phyloP scores from a whole-genome alignment of 2,329 filamentous ascomycete species.

The Aspergillus terreus region DNA sequence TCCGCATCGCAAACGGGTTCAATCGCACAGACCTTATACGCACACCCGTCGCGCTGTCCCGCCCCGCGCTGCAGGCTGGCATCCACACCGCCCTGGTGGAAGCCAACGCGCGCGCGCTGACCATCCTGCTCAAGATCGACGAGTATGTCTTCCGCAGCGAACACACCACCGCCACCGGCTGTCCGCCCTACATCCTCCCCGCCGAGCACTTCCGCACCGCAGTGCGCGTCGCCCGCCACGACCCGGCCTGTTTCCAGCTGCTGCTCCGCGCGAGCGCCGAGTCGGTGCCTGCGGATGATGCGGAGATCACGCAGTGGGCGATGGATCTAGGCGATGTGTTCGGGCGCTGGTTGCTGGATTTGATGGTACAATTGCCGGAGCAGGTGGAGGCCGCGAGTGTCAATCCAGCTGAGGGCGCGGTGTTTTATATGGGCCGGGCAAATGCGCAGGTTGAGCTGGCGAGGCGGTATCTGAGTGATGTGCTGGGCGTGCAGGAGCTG shows the following conservation, averaged over 20 bases:
- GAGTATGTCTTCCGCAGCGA: conserved; percentile 24
- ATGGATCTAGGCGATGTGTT: conserved; percentile 26
- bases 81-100: conserved; percentile 37
- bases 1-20: conserved; percentile 30
- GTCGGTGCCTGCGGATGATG: conserved; percentile 33
- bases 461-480: conserved; percentile 22
- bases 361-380: conserved; percentile 30
- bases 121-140: conserved; percentile 37
- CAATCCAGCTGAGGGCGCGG: conserved; percentile 12
- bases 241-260: conserved; percentile 26
- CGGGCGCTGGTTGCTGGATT: conserved; percentile 33
- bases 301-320: conserved; percentile 36
- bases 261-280: conserved; percentile 37
- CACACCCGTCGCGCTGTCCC: conserved; percentile 24
- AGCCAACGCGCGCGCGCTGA: conserved; percentile 28
- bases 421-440: conserved; percentile 26
- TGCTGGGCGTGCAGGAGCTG: conserved; percentile 18
- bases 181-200: conserved; percentile 25
- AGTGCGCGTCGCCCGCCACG: conserved; percentile 20
- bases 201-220: conserved; percentile 33
- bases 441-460: conserved; percentile 18
- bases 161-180: neutral
- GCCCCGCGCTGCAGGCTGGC: conserved; percentile 34
- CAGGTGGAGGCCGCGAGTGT: conserved; percentile 14
- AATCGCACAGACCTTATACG: conserved; percentile 10